Base-by-base conservation (phyloP, 257 asterid species). In the Primulina huaijiensis region DNA sequence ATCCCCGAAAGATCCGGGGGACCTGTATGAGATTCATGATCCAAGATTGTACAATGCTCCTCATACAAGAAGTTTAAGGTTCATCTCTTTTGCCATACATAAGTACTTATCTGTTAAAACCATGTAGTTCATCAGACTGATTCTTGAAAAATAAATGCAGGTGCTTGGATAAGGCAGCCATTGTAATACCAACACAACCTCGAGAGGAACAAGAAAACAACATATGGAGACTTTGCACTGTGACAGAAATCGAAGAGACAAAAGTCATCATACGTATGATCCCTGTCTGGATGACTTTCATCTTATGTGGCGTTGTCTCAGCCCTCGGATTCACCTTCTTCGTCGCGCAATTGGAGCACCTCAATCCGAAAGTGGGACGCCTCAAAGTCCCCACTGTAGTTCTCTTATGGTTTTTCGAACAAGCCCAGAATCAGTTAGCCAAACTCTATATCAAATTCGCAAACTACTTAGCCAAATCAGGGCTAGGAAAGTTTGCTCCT, bases 151-250 rank as follows among this genome's bases (percentile, higher is more conserved):
- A 38, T 38, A 38, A 38, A 23, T 58, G 52, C 67, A 80, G 85
- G 69, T 83, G 80, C 62, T 78, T 83, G 75, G 88, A 83, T 70
- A 83, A 80, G 80, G 88, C 88, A 27, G 79, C 88, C 29, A 68
- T 78, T 30, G 58, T 78, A 2, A 21, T 64, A 30, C 76, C 83
- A 0, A 58, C 69, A 10, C 57, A 17, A 30, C 75, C 78, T 29
- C 59, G 60, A 29, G 82, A 71, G 58, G 81, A 78, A 37, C 88
- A 83, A 31, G 53, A n/a, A 31, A 67, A 64, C 21, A 64, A 76
- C 10, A 30, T 3, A 8, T 83, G 87, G 87, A 68, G 35, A 56
- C 82, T 83, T 0, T 83, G 87, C 74, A 62, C 73, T 0, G 85
- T 83, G 27, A 74, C 80, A 14, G 88, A 83, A 79, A 87, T 83